Evolutionary conservation across 2,329 filamentous ascomycete species (phyloP), one percentile per base, ranked within the genome.

Genomic region (Didymella arachidicola): DNA sequence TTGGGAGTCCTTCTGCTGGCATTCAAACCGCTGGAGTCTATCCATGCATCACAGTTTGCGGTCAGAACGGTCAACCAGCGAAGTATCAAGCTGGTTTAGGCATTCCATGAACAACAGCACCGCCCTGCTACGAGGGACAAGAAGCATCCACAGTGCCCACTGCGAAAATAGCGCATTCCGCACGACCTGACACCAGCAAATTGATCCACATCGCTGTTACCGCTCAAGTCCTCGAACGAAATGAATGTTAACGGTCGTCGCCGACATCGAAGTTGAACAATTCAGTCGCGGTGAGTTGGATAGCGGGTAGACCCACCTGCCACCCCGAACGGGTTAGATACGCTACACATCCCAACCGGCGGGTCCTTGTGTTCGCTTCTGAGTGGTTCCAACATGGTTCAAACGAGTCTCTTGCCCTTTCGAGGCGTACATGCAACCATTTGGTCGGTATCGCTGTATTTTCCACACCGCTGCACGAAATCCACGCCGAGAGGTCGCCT

Each of bases 281-380:
- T 51, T 62, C 45, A 60, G 61, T 61, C 67, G 55, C 65, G 68
- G 69, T 71, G 68, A 69, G 63, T 51, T 64, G 53, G 48, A 59
- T 54, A 53, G 60, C 61, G 50, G 59, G 48, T 59, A 48, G 57
- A 60, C 51, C 64, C 63, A 64, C 59, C 57, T 59, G 48, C 53
- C 27, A 59, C 41, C 60, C 47, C 18, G 10, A 60, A 60, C 14
- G 10, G 61, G 66, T 51, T 70, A 66, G 63, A 54, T 38, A 45
- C 46, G 42, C 18, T n/a, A 52, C 41, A 12, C 29, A 32, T n/a
- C 61, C 64, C 55, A 60, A 57, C 46, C 59, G 43, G 26, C 49
- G 61, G 62, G 43, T 29, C 19, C 45, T 55, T 44, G 51, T 58
- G 56, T 60, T 49, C 48, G 16, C 25, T 29, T 62, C 19, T 66